Percentiles rank a stretch among this genome's conserved stretches.
phyloP scores from a whole-genome alignment of 768 basidiomycete genomes.

The Mycena latifolia region DNA sequence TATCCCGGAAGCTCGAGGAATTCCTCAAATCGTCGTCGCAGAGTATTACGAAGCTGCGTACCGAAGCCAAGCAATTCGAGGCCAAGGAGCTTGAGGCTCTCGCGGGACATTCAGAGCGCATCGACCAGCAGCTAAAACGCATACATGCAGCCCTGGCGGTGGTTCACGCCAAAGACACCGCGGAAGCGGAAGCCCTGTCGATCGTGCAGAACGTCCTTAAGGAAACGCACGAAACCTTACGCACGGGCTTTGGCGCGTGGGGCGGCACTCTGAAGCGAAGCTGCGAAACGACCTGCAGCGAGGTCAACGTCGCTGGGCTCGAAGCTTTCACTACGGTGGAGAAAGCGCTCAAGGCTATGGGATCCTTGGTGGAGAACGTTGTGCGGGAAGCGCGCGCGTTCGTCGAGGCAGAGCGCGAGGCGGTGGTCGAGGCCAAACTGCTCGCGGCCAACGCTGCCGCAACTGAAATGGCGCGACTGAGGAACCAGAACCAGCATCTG shows the following conservation, averaged over 20 bases:
- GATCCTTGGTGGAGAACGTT: slow-evolving; percentile 70
- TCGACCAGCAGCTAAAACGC: slow-evolving; percentile 69
- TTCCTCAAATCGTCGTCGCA: slow-evolving; percentile 71
- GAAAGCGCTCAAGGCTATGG: slow-evolving; percentile 68
- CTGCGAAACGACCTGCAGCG: slow-evolving; percentile 60
- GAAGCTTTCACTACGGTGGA: slow-evolving; percentile 67
- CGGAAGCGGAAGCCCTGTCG: slow-evolving; percentile 64
- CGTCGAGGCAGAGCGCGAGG: slow-evolving; percentile 65
- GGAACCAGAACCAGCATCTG: slow-evolving; percentile 78
- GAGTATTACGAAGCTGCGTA: slow-evolving; percentile 63
- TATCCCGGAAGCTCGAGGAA: slow-evolving; percentile 71
- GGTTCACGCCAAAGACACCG: slow-evolving; percentile 68
- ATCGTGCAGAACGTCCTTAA: slow-evolving; percentile 62
- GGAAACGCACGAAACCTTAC: slow-evolving; percentile 66
- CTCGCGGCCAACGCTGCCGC: slow-evolving; percentile 60
- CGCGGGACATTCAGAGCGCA: slow-evolving; percentile 60
- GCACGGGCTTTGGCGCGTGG: slow-evolving; percentile 67
- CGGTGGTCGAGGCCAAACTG: slow-evolving; percentile 61
- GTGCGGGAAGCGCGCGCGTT: slow-evolving; percentile 70
- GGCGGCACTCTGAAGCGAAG: slow-evolving; percentile 61
- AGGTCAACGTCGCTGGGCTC: slow-evolving; percentile 57
- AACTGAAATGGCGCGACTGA: slow-evolving; percentile 70
- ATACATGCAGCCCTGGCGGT: slow-evolving; percentile 63
- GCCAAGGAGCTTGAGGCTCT: slow-evolving; percentile 68
- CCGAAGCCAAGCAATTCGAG: slow-evolving; percentile 69